Evolutionary conservation across 2,329 filamentous ascomycete species (phyloP).

Genomic region (Colletotrichum sp.): DNA sequence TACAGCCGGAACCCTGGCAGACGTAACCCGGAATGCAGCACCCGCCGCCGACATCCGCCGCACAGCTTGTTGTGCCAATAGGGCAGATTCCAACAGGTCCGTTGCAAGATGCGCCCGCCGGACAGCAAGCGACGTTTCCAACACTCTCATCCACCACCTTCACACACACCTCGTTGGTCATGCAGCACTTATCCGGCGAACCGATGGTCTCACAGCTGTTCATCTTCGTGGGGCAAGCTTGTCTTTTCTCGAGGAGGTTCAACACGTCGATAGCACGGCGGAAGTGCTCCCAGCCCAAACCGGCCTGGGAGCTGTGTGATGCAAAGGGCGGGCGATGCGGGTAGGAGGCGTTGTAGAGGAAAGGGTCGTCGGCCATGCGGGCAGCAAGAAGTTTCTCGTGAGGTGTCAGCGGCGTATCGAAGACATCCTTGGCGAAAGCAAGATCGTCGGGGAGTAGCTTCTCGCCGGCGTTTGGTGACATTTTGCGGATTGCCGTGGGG

Average conservation of each 20-base stretch:
- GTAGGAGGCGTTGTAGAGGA: conserved; percentile 16
- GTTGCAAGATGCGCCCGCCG: conserved; percentile 65
- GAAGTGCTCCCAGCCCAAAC: conserved; percentile 34
- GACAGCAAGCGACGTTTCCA: conserved; percentile 79
- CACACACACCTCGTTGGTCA: conserved; percentile 69
- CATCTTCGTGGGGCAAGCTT: conserved; percentile 73
- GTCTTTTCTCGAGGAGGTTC: conserved; percentile 57
- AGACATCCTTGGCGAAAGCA: conserved; percentile 43
- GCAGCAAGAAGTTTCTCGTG: conserved; percentile 35
- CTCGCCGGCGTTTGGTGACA: conserved; percentile 72
- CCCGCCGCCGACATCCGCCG: conserved; percentile 70
- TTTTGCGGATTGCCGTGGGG: conserved; percentile 73
- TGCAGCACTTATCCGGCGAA: conserved; percentile 76
- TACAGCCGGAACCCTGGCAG: conserved; percentile 75
- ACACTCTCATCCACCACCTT: conserved; percentile 65
- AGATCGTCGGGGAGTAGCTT: conserved; percentile 77
- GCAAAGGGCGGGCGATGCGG: conserved; percentile 57
- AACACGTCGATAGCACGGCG: conserved; percentile 52
- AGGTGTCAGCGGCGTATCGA: conserved; percentile 24
- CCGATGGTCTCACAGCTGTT: conserved; percentile 68
- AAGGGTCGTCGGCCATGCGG: conserved; percentile 29
- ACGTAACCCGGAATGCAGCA: conserved; percentile 77
- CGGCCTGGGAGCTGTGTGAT: conserved; percentile 43
- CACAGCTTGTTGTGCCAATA: conserved; percentile 68
- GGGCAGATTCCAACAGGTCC: conserved; percentile 68